Percentiles rank a stretch among this genome's conserved stretches.
These are phyloP conservation scores for Boeremia lycopersici DNA, from an alignment of 2,329 filamentous ascomycete genomes.

Conservation along the genomic window DNA sequence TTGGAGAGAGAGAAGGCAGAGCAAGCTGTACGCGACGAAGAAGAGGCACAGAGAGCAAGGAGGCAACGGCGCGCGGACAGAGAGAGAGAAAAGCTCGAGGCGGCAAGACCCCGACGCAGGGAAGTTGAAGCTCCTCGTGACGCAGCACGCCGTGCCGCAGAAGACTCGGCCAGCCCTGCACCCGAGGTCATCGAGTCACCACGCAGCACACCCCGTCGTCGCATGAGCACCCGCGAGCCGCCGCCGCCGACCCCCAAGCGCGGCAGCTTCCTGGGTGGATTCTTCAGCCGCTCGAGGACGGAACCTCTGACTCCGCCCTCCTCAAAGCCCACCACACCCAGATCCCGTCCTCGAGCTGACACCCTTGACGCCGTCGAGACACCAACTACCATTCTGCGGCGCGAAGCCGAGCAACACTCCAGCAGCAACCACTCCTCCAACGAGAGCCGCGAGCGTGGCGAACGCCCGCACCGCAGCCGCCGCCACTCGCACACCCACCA, in stretches of 20 bases:
- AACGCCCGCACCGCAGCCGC: conserved; percentile 40
- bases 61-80: conserved; percentile 35
- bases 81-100: conserved; percentile 31
- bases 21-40: conserved; percentile 19
- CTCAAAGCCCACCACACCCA: conserved; percentile 32
- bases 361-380: conserved; percentile 26
- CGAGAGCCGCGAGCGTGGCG: conserved; percentile 37
- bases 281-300: conserved; percentile 42
- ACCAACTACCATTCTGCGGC: conserved; percentile 21
- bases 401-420: conserved; percentile 30
- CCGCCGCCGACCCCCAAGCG: conserved; percentile 30
- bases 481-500: conserved; percentile 34
- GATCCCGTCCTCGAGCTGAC: conserved; percentile 33
- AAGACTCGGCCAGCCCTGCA: conserved; percentile 26
- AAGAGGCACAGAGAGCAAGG: conserved; percentile 33
- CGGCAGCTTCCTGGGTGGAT: conserved; percentile 39
- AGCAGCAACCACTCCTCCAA: conserved; percentile 42
- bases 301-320: conserved; percentile 32
- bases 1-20: conserved; percentile 10
- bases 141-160: conserved; percentile 35
- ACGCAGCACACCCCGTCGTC: conserved; percentile 24
- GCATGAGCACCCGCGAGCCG: conserved; percentile 37
- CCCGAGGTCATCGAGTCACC: conserved; percentile 29
- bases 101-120: conserved; percentile 19
- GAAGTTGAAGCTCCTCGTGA: conserved; percentile 28